phyloP scores from a whole-genome alignment of 164 flowering plant genomes.

The Aristolochia californica region DNA sequence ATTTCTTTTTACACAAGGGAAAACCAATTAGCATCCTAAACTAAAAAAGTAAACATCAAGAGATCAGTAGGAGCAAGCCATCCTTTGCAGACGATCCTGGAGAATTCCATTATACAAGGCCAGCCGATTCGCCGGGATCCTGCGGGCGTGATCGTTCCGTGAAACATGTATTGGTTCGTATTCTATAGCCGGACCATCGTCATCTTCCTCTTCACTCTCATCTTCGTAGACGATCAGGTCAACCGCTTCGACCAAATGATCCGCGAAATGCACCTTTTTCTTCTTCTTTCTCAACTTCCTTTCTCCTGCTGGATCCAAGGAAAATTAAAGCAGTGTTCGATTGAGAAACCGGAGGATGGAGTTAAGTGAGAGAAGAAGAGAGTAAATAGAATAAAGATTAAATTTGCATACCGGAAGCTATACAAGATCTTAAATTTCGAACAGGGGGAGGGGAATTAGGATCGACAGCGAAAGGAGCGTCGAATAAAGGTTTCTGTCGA shows the following conservation, averaged over 20 bases:
- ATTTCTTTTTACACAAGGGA: too few species aligned
- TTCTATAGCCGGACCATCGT: slow-evolving; percentile 12
- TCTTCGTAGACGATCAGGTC: slow-evolving; percentile 19
- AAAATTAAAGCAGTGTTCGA: background rate
- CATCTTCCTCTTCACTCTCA: slow-evolving; percentile 22
- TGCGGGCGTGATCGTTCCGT: background rate
- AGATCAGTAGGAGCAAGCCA: slow-evolving; percentile 34
- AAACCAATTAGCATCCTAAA: background rate
- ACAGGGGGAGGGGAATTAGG: slow-evolving; percentile 7
- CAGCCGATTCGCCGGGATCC: slow-evolving; percentile 50
- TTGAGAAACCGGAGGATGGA: background rate
- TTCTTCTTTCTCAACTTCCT: slow-evolving; percentile 28
- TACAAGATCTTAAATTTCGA: slow-evolving; percentile 34
- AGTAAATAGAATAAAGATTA: background rate
- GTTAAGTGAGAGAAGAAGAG: background rate
- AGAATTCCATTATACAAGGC: slow-evolving; percentile 71
- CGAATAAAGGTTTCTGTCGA: slow-evolving; percentile 30
- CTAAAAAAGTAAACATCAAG: background rate
- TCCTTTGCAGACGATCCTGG: slow-evolving; percentile 46
- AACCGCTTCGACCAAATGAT: slow-evolving; percentile 57
- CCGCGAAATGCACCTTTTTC: slow-evolving; percentile 70
- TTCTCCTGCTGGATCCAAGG: slow-evolving; percentile 17
- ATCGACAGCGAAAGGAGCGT: slow-evolving; percentile 4
- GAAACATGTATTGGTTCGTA: background rate
- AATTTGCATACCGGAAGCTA: slow-evolving; percentile 41